Base-by-base conservation (phyloP, 2,329 filamentous ascomycete genomes). In the Hymenoscyphus repandus region DNA sequence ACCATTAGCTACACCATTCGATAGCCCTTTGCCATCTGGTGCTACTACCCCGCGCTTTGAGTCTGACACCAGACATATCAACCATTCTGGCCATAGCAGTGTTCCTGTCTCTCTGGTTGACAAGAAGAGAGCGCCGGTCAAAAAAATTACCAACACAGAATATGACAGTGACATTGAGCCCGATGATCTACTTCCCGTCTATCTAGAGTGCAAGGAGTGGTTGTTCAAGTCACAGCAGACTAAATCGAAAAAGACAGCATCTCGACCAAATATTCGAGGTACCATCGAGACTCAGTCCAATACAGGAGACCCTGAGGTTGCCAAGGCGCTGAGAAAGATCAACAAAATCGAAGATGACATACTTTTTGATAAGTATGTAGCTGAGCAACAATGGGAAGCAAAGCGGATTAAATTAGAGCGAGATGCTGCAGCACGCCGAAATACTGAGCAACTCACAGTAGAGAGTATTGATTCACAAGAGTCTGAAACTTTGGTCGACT, bases 261-360 rank as follows among this genome's bases (percentile, higher is more conserved):
- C 31, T 22, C 55, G 56, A 17, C 41, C 45, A 42, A 55, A 47
- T 52, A 36, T 22, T 39, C 50, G 56, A 30, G 49, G 38, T 33
- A 49, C 39, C 31, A 30, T 40, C 22, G 49, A 54, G 31, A 37
- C 58, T 53, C 42, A 58, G 22, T 39, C 45, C 7, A 45, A 6
- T n/a, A 45, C 56, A 6, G 57, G 49, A 40, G 50, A 62, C 40
- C 47, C 56, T 13, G 77, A 80, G 54, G 72, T 83, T 39, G 77
- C 78, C 9, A 88, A 83, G 59, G 69, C 95, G 2, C 76, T 85
- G 37, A 82, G 83, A 13, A 95, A 91, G 64, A 71, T 96, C 36
- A 77, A 82, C 34, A 80, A 79, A 54, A 88, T 96, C 38, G 86
- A 93, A 62, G 85, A 81, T 22, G 88, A 92, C 63, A 74, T 90